These are phyloP conservation scores for Leccinum disarticulatum DNA, from an alignment of 768 basidiomycete genomes.

Conservation along the genomic window DNA sequence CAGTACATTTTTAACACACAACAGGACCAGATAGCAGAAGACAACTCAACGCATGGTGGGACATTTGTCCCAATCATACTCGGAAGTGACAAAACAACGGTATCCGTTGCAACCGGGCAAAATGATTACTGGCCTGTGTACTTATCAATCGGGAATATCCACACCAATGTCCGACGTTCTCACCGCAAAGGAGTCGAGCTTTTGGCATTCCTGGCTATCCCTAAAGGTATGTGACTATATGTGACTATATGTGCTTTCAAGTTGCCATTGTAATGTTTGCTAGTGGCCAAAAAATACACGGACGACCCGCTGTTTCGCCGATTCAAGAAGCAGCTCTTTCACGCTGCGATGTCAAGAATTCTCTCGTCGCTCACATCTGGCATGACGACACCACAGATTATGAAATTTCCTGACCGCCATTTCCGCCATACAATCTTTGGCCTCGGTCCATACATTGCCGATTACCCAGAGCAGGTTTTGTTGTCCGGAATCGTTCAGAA, in stretches of 20 bases:
- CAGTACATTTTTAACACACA: neutral
- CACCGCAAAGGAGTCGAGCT: constrained; percentile 12
- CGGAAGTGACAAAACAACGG: constrained; percentile 19
- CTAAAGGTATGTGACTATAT: too few relatives aligned
- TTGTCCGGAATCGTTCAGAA: neutral
- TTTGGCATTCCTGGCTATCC: constrained; percentile 30
- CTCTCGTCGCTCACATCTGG: neutral
- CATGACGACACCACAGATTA: neutral
- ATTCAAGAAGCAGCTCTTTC: neutral
- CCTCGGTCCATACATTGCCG: neutral
- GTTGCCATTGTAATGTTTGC: too few relatives aligned
- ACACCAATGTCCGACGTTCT: constrained; percentile 10
- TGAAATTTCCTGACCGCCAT: neutral
- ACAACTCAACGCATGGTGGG: constrained; percentile 16
- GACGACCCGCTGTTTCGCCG: neutral
- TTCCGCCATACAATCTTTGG: neutral
- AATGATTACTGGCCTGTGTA: constrained; percentile 21
- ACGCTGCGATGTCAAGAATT: neutral
- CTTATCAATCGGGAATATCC: constrained; percentile 17
- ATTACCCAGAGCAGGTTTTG: neutral
- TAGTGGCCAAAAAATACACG: neutral
- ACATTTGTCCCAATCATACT: constrained; percentile 18
- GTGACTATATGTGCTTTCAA: too few relatives aligned
- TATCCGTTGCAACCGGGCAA: constrained; percentile 17
- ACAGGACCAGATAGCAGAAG: constrained; percentile 27